These are phyloP conservation scores for Aspergillus haitiensis DNA, from an alignment of 495 filamentous ascomycete genomes.

Conservation along the genomic window DNA sequence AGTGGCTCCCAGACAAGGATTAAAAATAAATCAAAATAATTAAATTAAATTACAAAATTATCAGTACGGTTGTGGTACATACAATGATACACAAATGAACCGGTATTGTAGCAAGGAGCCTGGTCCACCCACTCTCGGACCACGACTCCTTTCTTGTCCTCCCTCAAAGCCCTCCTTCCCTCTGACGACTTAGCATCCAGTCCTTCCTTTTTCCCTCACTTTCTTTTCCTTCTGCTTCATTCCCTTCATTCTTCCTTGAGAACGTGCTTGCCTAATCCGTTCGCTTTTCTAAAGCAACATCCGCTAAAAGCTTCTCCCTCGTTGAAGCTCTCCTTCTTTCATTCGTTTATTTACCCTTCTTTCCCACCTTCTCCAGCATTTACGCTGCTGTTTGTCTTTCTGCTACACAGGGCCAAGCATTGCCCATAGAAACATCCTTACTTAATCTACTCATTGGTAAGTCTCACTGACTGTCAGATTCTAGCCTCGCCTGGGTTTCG, in stretches of 20 bases:
- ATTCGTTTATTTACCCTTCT: constrained; percentile 46
- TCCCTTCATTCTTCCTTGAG: constrained; percentile 42
- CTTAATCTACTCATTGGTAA: constrained; percentile 20
- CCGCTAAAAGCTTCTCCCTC: constrained; percentile 32
- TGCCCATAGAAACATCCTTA: constrained; percentile 14
- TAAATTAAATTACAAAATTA: constrained; percentile 2
- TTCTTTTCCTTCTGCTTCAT: constrained; percentile 36
- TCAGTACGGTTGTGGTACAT: constrained; percentile 7
- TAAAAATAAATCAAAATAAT: constrained; percentile 7
- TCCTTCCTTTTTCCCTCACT: constrained; percentile 29
- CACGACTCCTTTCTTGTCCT: constrained; percentile 40
- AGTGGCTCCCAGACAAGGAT: background rate
- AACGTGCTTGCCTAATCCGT: constrained; percentile 48
- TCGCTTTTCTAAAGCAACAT: constrained; percentile 31
- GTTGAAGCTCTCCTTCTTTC: constrained; percentile 41
- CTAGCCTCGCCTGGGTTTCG: background rate
- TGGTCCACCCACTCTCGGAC: constrained; percentile 33
- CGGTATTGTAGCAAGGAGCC: constrained; percentile 26
- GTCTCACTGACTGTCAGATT: constrained; percentile 5
- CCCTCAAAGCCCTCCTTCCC: constrained; percentile 29
- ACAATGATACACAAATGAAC: constrained; percentile 9
- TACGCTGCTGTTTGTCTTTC: constrained; percentile 14
- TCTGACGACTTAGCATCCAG: constrained; percentile 27
- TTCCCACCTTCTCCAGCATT: constrained; percentile 27
- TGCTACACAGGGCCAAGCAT: constrained; percentile 20